Conservation (phyloP, 495 filamentous ascomycete species). For the Achaetomiella virescens region DNA sequence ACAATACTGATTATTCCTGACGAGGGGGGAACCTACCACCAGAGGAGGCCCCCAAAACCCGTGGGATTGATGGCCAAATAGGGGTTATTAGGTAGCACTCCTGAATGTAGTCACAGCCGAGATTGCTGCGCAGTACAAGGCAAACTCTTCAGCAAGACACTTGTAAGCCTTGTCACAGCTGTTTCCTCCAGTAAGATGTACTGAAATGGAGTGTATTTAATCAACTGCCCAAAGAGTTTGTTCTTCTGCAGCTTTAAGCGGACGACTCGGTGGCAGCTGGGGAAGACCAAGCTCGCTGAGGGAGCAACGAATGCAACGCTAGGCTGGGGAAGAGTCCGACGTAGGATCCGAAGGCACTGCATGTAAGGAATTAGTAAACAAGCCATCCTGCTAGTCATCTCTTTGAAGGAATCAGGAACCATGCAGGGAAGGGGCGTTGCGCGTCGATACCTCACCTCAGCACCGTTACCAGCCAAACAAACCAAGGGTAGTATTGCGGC, state of each 20-base stretch:
- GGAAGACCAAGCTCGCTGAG: background rate
- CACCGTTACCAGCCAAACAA: no score
- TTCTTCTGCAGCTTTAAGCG: conserved; percentile 4
- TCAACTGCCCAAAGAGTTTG: background rate
- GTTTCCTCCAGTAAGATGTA: background rate
- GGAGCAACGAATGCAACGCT: background rate
- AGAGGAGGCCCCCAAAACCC: no score
- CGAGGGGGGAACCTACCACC: no score
- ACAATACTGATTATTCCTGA: no score
- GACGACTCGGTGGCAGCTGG: background rate
- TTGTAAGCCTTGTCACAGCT: background rate
- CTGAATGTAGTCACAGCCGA: no score
- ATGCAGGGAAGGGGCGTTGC: background rate
- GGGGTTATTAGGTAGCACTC: no score
- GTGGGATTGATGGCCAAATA: no score
- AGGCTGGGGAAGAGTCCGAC: background rate
- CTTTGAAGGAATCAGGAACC: no score
- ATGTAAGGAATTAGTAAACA: conserved; percentile 10
- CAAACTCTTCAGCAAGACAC: no score
- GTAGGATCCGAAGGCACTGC: background rate
- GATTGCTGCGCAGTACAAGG: no score
- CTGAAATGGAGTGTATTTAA: conserved; percentile 7
- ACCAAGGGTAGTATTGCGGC: no score
- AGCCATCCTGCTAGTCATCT: background rate
- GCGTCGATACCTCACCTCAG: background rate